A percentile compares a stretch with the other conserved stretches of the same genome.
These are phyloP conservation scores for Leucaena leucocephala DNA, from an alignment of 306 rosid genomes.

Conservation along the genomic window DNA sequence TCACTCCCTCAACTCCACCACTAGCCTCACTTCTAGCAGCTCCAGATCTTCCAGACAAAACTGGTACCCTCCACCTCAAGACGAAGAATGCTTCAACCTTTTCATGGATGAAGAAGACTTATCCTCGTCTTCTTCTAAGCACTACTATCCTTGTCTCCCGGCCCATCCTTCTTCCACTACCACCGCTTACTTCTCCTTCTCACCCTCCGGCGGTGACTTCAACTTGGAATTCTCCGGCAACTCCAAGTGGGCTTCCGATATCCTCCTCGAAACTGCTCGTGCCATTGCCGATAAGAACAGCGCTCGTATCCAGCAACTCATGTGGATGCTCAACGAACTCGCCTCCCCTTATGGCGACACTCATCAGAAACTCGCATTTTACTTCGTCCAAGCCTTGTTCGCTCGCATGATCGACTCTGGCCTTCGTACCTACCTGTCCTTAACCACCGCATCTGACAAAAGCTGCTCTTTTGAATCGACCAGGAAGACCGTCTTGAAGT, in stretches of 20 bases:
- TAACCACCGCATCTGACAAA: conserved; percentile 71
- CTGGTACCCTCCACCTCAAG: conserved; percentile 26
- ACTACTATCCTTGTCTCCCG: conserved; percentile 54
- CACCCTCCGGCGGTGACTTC: conserved; percentile 45
- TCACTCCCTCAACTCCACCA: conserved; percentile 82
- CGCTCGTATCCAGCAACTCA: conserved; percentile 66
- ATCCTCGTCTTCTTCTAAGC: conserved; percentile 85
- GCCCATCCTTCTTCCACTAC: conserved; percentile 41
- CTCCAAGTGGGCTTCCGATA: conserved; percentile 65
- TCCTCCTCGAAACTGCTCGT: conserved; percentile 70
- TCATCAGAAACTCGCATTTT: conserved; percentile 76
- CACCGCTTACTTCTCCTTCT: conserved; percentile 46
- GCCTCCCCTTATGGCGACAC: conserved; percentile 84
- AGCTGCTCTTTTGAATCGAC: conserved; percentile 83
- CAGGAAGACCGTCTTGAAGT: conserved; percentile 69
- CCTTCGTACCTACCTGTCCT: conserved; percentile 61
- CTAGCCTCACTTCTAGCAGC: conserved; percentile 67
- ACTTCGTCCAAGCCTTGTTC: conserved; percentile 85
- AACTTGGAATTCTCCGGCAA: conserved; percentile 65
- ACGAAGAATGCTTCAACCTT: conserved; percentile 95
- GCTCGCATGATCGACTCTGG: conserved; percentile 82
- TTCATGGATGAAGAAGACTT: conserved; percentile 98
- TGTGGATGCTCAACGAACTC: conserved; percentile 97
- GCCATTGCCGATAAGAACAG: conserved; percentile 76
- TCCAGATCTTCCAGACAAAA: conserved; percentile 70